phyloP scores from a whole-genome alignment of 192 early-diverging fungal species.

The Dimargaris verticillata region DNA sequence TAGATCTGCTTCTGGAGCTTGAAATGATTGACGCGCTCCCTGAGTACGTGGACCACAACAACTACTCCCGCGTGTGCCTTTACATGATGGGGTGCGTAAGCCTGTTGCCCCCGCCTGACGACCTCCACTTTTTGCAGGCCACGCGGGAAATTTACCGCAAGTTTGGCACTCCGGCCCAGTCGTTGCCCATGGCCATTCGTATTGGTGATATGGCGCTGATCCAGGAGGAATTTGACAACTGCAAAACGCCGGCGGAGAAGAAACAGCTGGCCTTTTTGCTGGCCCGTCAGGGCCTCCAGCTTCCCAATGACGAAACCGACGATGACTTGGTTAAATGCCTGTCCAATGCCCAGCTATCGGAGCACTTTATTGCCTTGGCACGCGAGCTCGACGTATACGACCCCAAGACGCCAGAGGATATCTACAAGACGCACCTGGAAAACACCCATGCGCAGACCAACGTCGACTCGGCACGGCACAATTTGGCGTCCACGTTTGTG shows the following conservation, averaged over 20 bases:
- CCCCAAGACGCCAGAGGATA: slow-evolving; percentile 90
- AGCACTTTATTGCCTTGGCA: slow-evolving; percentile 75
- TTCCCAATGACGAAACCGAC: slow-evolving; percentile 72
- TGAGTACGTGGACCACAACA: slow-evolving; percentile 79
- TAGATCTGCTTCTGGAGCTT: slow-evolving; percentile 85
- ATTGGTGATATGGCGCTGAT: slow-evolving; percentile 70
- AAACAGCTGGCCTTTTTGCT: slow-evolving; percentile 93
- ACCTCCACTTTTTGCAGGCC: slow-evolving; percentile 63
- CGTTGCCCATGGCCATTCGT: slow-evolving; percentile 70
- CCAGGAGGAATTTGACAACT: slow-evolving; percentile 69
- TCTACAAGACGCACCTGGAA: slow-evolving; percentile 94
- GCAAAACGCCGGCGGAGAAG: slow-evolving; percentile 66
- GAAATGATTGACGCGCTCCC: slow-evolving; percentile 66
- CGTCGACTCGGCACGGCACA: slow-evolving; percentile 88
- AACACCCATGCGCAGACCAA: slow-evolving; percentile 51
- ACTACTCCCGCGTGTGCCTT: slow-evolving; percentile 81
- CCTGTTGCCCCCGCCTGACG: slow-evolving; percentile 80
- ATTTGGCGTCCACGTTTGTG: slow-evolving; percentile 93
- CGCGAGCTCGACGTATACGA: slow-evolving; percentile 89
- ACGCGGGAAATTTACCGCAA: slow-evolving; percentile 83
- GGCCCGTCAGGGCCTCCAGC: slow-evolving; percentile 69
- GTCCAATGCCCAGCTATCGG: slow-evolving; percentile 73
- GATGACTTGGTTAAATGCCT: slow-evolving; percentile 73
- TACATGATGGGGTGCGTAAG: slow-evolving; percentile 92
- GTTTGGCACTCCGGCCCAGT: slow-evolving; percentile 62